A percentile compares a stretch with the other conserved stretches of the same genome.
Conservation (phyloP, 129 eudicot species). For the Lactuca saligna region DNA sequence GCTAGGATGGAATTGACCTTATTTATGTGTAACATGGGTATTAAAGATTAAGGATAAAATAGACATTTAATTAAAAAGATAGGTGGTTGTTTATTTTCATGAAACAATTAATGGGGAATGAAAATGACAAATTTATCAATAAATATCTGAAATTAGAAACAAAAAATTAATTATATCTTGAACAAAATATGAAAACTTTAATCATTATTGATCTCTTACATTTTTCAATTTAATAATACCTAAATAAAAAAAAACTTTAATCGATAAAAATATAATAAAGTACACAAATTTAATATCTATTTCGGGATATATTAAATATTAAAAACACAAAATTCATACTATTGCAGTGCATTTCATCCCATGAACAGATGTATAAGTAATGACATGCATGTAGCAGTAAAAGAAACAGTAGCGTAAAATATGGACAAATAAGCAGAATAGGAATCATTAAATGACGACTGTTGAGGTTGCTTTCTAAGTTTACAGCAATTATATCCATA, state of each 20-base stretch:
- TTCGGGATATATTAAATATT: not conserved
- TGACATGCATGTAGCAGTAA: slow-evolving; percentile 21
- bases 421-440: slow-evolving; percentile 11
- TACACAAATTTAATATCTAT: not conserved
- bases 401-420: slow-evolving; percentile 20
- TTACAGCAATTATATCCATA: not conserved
- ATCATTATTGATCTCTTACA: too few species aligned
- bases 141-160: not conserved
- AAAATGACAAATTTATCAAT: not conserved
- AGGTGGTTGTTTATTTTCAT: not conserved
- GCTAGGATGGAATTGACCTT: too few species aligned
- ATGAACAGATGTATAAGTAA: slow-evolving; percentile 17
- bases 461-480: slow-evolving; percentile 20
- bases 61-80: too few species aligned
- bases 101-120: too few species aligned
- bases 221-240: too few species aligned
- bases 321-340: not conserved
- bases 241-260: too few species aligned
- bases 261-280: not conserved
- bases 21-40: too few species aligned
- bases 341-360: not conserved
- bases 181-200: too few species aligned
- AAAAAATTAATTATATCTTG: too few species aligned
- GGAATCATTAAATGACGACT: slow-evolving; percentile 21
- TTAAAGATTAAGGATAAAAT: too few species aligned